These are phyloP conservation scores for Saccharomycopsis amapae DNA, from an alignment of 805 yeast genomes.

Conservation along the genomic window DNA sequence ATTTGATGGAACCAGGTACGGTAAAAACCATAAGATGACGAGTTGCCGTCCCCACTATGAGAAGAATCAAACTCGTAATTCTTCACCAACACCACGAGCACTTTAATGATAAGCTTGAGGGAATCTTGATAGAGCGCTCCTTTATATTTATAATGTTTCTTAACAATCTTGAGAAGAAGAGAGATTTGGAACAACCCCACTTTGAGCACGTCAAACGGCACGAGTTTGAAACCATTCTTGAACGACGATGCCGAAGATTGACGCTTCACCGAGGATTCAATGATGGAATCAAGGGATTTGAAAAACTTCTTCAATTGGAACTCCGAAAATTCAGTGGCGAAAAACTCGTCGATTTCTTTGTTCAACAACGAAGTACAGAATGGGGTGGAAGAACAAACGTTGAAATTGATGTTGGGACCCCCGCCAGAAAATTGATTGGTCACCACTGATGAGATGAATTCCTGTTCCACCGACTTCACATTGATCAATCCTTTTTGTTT, in stretches of 20 bases:
- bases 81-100: constrained; percentile 8
- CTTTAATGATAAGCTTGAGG: constrained; percentile 15
- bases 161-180: background rate
- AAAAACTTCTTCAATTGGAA: background rate
- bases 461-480: constrained; percentile 15
- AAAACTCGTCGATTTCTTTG: background rate
- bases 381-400: no score
- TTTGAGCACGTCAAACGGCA: constrained; percentile 13
- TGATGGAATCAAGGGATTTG: constrained; percentile 8
- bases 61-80: constrained; percentile 11
- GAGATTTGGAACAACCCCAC: background rate
- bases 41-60: background rate
- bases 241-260: background rate
- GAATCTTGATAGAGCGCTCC: constrained; percentile 13
- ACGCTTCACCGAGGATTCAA: constrained; percentile 6
- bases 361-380: background rate
- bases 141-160: constrained; percentile 4
- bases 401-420: no score
- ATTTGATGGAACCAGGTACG: background rate
- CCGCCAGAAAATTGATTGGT: no score
- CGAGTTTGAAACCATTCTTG: constrained; percentile 15
- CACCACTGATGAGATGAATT: constrained; percentile 9
- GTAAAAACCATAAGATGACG: background rate
- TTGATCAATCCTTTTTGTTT: no score
- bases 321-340: background rate